Percentiles rank a stretch among this genome's conserved stretches.
Conservation (phyloP, 176 grass and related monocot species). For the Oryza meridionalis region DNA sequence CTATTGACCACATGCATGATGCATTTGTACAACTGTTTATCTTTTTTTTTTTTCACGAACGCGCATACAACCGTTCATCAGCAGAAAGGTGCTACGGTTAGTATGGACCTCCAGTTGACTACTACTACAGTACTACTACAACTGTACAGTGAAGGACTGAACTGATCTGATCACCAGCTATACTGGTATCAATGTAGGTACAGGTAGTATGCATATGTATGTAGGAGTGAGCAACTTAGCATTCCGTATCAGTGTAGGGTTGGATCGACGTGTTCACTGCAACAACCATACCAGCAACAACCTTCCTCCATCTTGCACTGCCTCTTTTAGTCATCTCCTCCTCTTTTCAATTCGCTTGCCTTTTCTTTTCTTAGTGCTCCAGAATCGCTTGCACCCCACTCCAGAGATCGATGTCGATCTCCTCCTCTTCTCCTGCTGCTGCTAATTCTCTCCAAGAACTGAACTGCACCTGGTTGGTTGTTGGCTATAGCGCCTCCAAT, state of each 20-base stretch:
- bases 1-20: background rate
- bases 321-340: background rate
- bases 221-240: background rate
- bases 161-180: slow-evolving; percentile 5
- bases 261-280: slow-evolving; percentile 31
- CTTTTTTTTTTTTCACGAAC: no score
- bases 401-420: slow-evolving; percentile 38
- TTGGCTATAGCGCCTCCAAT: background rate
- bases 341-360: background rate
- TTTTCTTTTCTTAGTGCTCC: background rate
- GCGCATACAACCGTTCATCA: background rate
- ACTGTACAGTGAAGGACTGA: background rate
- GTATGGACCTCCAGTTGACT: no score
- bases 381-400: slow-evolving; percentile 60
- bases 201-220: background rate
- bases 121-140: no score
- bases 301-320: background rate
- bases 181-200: background rate
- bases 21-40: background rate
- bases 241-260: background rate
- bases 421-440: background rate
- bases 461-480: background rate
- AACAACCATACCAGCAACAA: slow-evolving; percentile 30
- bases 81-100: background rate
- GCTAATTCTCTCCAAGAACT: background rate